Base-by-base conservation (phyloP, 2,329 filamentous ascomycete genomes). In the Botrytis tulipae region DNA sequence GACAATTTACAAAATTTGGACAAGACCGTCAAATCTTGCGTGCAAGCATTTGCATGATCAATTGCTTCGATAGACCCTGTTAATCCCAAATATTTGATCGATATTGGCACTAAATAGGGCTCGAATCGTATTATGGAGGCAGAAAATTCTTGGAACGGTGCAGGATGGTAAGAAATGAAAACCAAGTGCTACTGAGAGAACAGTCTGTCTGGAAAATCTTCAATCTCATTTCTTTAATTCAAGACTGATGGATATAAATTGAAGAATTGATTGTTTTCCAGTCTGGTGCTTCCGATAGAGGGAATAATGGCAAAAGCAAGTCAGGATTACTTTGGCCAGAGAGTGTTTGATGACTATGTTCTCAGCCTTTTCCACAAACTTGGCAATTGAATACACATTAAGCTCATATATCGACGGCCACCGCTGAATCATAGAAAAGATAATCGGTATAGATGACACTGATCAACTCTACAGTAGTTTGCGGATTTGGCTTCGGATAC, bases 41-140 rank as follows among this genome's bases (percentile, higher is more conserved):
- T 1, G 77, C 66, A 37, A 79, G 79, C 71, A 72, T 76, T 76
- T 4, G 77, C 76, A 48, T 78, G 77, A 40, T 78, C 77, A 46
- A 78, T 75, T n/a, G 76, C 78, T 48, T 78, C 77, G 22, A 78
- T 74, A 42, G 75, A 76, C 63, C 78, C 78, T 9, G 75, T 70
- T 74, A 5, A 78, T 78, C 78, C 76, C 10, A 79, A 70, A 51
- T 75, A 78, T 51, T 74, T 71, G 32, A 78, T 42, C 12, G 14
- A 48, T 35, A 25, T 40, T n/a, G 42, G 68, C 32, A 48, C 68
- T n/a, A 51, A 20, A 42, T 76, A 73, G 12, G 76, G 46, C 51
- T 70, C 74, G 69, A 73, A 78, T 48, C 67, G 74, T 75, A 76
- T 78, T 10, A 79, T 73, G 35, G 76, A 78, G 14, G 73, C 60